Base-by-base conservation (phyloP, 2,329 filamentous ascomycete species). In the Fusarium sp. region DNA sequence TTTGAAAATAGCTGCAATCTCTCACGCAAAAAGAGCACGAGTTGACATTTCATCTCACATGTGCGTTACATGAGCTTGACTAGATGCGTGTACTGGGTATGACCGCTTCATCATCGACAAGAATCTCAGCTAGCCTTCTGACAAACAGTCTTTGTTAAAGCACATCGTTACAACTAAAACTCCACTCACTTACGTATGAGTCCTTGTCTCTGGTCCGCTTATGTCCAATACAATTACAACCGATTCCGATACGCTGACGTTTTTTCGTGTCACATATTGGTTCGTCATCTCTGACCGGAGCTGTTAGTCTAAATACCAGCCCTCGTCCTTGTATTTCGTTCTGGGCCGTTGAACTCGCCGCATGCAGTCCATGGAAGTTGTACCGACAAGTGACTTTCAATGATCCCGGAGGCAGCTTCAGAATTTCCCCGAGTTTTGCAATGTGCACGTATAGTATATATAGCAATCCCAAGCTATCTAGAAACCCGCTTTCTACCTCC, bases 21-120 rank as follows among this genome's bases (percentile, higher is more conserved):
- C 3, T 23, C 41, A 3, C 41, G 4, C 41, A 14, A 43, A 43
- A 41, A 5, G 3, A 7, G 13, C 3, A 23, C 37, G 11, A 13
- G 48, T 54, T 32, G 48, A 39, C 11, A 45, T 23, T 45, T 45
- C 6, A 41, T 43, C 7, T 6, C 7, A 14, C 2, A 23, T 7
- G 20, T 23, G 11, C 11, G 41, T 13, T 6, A 27, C 25, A 27
- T 27, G 25, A 27, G 25, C 25, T 14, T 37, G 14, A 16, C 13
- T 3, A 16, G 25, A 27, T 27, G 25, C 25, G 25, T 37, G 7
- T n/a, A 39, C 18, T 39, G 4, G 9, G 6, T 5, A 20, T 20
- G 3, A 9, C 5, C 0, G 4, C 10, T 20, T 20, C 0, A 1
- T 13, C 20, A 10, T 6, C 11, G 0, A 41, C 11, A 20, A 13